Evolutionary conservation across 108 stramenopile species (phyloP), one percentile per base, ranked within the genome.

Genomic region (Epithemia pelagica): DNA sequence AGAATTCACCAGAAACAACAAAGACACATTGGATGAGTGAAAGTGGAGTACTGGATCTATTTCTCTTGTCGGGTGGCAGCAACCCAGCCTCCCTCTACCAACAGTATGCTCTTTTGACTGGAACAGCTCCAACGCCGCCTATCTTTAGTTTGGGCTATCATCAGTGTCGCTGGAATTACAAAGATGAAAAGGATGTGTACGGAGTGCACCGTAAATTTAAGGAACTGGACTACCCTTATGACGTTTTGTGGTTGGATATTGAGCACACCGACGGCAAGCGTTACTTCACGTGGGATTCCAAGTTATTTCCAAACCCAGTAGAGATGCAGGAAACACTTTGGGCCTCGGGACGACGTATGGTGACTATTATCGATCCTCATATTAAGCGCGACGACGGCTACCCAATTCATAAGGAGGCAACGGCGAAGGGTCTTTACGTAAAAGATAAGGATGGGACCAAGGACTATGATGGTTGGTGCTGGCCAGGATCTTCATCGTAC

Each of bases 401-500:
- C 73, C 82, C 88, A 62, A 85, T 99, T 52, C 97, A 99, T 71
- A 94, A 90, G 64, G 96, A 98, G 79, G 98, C 98, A 5, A 92
- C 91, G 8, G 57, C 80, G 1, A 88, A 85, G 62, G 95, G 95
- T 0, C 70, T 96, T 31, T 99, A 99, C 82, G 81, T 99, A 66
- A 96, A 97, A 76, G 94, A 97, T 62, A 90, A 83, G 56, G 74
- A 81, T 72, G 96, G 96, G 24, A 63, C 60, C 15, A 93, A 90
- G 61, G 98, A 98, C 64, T 98, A 82, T 67, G 96, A 99, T 72
- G 99, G 99, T n/a, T 99, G 97, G 97, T 99, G 99, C 82, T 99
- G 99, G 99, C 97, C 99, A 31, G 99, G 99, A 2, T 80, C 82
- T 25, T 96, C 95, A 1, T 96, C 96, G n/a, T 99, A 99, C 77